Base-by-base conservation (phyloP, 306 rosid genomes). In the Abrus precatorius region DNA sequence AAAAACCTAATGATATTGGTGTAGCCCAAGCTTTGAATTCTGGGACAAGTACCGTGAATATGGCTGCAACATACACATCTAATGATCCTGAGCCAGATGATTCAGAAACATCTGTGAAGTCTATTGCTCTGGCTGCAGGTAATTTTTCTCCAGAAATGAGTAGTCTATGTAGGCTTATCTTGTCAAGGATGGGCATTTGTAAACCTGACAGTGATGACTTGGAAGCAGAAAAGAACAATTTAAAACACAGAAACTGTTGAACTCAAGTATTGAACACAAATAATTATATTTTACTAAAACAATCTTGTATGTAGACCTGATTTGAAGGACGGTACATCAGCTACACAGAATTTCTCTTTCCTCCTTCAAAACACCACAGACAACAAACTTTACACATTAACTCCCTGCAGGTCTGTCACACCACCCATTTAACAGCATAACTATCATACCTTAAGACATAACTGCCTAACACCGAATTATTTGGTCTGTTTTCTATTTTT, bases 11-110 rank as follows among this genome's bases (percentile, higher is more conserved):
- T 74, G 44, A 77, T 40, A 54, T 81, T 59, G 66, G 71, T 74
- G 56, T 27, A 56, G 73, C 74, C 8, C 80, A 78, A 38, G 50
- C 11, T 78, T 76, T 74, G 52, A 82, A 74, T 50, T 7, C 77
- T 66, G 49, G 48, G 53, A 65, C 76, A 11, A 77, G 72, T 41
- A 70, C 69, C 14, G 67, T 55, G 63, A 64, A 67, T 82, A 62
- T 76, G 81, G 82, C 43, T 59, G 68, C 82, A 57, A 49, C n/a
- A n/a, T 47, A 83, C 65, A 32, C 64, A 72, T 38, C 12, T 49
- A 61, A 57, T 65, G 92, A 86, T 65, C 87, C 85, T 41, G 80
- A 85, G 82, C 84, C 88, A 63, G 87, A 83, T 85, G 80, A 86
- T 56, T 53, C 59, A 32, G 90, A 82, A 69, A 36, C 80, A 79